Base-by-base conservation (phyloP, 495 filamentous ascomycete species). In the Penicillium flavigenum region DNA sequence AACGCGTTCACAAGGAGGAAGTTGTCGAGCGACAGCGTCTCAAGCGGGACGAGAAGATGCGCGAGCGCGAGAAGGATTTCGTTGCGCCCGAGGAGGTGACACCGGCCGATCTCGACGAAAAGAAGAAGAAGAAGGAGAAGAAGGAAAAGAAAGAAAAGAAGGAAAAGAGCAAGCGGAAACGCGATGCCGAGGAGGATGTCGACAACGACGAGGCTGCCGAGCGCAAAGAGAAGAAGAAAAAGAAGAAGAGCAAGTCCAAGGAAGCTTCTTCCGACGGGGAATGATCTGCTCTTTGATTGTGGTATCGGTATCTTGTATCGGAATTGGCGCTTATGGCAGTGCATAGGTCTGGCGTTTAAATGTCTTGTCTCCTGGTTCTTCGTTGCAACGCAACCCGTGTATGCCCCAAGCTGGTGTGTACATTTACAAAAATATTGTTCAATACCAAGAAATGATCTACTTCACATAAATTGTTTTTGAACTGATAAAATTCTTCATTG, bases 11-110 rank as follows among this genome's bases (percentile, higher is more conserved):
- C 51, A 86, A 87, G 74, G 88, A 93, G 61, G 86, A 88, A 63
- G 77, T 89, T 51, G 81, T 90, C 63, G 91, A 92, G 75, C 84
- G 85, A 65, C 88, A 93, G 76, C 86, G 85, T 68, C 76, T 83
- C 72, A 95, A 94, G 82, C 88, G 88, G 75, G 85, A 85, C 54
- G 91, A 96, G 78, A 96, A 92, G 83, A 85, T 88, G 81, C 85
- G 84, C 69, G 87, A 90, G 76, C 80, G 90, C 53, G 85, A 90
- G 70, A 86, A 88, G 77, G 88, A 93, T 44, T 97, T 90, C 66
- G 81, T 92, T 59, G 85, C 93, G 24, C 94, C 94, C 10, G 82
- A 87, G 63, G 94, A 98, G 67, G 74, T 77, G 20, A 76, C 67
- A 1, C 78, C 74, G 19, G 73, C 58, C 42, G 73, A 78, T 50